Conservation (phyloP, 2,329 filamentous ascomycete species). For the Dactylonectria estremocensis region DNA sequence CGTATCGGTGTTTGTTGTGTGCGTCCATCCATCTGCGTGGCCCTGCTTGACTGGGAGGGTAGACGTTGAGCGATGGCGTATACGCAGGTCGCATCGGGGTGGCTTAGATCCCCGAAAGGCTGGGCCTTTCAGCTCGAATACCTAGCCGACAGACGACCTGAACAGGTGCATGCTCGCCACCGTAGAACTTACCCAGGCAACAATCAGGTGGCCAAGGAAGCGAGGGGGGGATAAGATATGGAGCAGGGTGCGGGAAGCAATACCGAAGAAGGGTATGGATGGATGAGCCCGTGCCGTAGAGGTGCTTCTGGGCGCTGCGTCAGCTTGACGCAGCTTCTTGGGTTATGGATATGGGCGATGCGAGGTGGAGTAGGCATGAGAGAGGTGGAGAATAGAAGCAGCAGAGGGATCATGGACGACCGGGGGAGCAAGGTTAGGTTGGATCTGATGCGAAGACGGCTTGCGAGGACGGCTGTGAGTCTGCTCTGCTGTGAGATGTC, state of each 20-base stretch:
- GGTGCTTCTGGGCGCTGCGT: slow-evolving; percentile 20
- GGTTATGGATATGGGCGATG: not conserved
- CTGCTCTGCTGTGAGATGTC: no score
- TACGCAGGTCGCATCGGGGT: not conserved
- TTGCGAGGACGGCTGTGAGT: not conserved
- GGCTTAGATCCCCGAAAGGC: not conserved
- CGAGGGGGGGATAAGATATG: not conserved
- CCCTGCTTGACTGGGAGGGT: slow-evolving; percentile 9
- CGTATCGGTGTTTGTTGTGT: not conserved
- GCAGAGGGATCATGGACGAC: no score
- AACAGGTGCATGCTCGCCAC: no score
- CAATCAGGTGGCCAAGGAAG: slow-evolving; percentile 2
- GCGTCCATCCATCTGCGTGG: slow-evolving; percentile 8
- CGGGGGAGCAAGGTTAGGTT: not conserved
- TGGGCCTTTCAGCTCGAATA: not conserved
- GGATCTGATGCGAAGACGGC: not conserved
- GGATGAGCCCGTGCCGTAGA: slow-evolving; percentile 25
- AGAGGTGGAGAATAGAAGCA: not conserved
- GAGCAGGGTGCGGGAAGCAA: slow-evolving; percentile 23
- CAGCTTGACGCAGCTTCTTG: not conserved
- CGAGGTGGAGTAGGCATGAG: not conserved
- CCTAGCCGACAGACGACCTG: no score
- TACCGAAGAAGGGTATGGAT: slow-evolving; percentile 20
- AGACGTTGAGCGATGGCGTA: not conserved
- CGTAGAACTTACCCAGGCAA: no score